Evolutionary conservation across 2,329 filamentous ascomycete species (phyloP).

Genomic region (Monosporascus cannonballus): DNA sequence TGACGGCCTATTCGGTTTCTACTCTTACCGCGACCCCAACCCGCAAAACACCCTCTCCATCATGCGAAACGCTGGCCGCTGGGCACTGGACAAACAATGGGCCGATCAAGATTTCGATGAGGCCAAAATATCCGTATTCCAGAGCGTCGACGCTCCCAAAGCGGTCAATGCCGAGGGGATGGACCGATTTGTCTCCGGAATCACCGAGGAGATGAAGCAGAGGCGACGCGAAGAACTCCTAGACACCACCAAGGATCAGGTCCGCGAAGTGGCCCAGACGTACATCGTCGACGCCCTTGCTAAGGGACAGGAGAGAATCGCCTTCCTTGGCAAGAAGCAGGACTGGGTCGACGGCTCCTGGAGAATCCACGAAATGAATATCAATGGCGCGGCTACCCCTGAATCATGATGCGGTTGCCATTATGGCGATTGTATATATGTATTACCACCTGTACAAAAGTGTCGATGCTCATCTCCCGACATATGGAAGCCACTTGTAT

Average conservation of each 20-base stretch:
- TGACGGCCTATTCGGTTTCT: slow-evolving; percentile 86
- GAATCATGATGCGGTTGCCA: slow-evolving; percentile 9
- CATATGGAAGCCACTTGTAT: slow-evolving; percentile 15
- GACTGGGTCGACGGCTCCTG: slow-evolving; percentile 70
- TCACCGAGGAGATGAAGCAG: slow-evolving; percentile 87
- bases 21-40: slow-evolving; percentile 95
- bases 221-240: slow-evolving; percentile 74
- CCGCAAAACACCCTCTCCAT: slow-evolving; percentile 81
- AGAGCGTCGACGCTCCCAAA: slow-evolving; percentile 80
- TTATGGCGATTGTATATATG: slow-evolving; percentile 12
- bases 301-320: slow-evolving; percentile 54
- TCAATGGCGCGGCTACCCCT: slow-evolving; percentile 31
- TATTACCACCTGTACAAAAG: slow-evolving; percentile 25
- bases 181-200: slow-evolving; percentile 74
- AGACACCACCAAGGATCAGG: slow-evolving; percentile 76
- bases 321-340: slow-evolving; percentile 79
- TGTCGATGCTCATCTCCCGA: slow-evolving; percentile 30
- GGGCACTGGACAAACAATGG: slow-evolving; percentile 79
- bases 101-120: slow-evolving; percentile 83
- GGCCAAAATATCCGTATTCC: slow-evolving; percentile 92
- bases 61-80: slow-evolving; percentile 75
- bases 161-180: slow-evolving; percentile 86
- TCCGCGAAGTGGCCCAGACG: slow-evolving; percentile 73
- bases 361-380: slow-evolving; percentile 71
- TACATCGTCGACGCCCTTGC: slow-evolving; percentile 67